Evolutionary conservation across 2,329 filamentous ascomycete genomes (phyloP).

Genomic region (Diaporthe australafricana): DNA sequence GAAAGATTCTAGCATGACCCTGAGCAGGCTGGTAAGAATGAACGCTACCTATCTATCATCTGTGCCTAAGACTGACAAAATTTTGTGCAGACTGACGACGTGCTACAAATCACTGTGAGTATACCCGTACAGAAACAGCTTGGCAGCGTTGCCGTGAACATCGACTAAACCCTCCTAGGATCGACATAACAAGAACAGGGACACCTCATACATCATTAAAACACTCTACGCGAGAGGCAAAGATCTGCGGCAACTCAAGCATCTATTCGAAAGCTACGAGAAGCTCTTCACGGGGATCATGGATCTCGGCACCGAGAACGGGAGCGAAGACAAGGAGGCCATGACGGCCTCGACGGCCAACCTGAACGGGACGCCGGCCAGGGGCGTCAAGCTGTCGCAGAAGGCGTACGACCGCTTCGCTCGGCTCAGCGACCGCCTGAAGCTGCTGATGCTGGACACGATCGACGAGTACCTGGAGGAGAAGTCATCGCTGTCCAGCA

Average conservation of each 20-base stretch:
- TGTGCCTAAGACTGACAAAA: neutral
- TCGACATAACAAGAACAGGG: conserved; percentile 46
- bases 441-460: conserved; percentile 70
- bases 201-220: conserved; percentile 66
- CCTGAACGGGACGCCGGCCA: neutral
- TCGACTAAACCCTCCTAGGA: conserved; percentile 34
- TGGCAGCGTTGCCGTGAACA: conserved; percentile 6
- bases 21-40: conserved; percentile 60
- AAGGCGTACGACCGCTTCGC: conserved; percentile 69
- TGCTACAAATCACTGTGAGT: conserved; percentile 51
- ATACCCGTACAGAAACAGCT: neutral
- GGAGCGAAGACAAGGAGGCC: conserved; percentile 29
- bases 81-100: conserved; percentile 46
- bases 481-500: conserved; percentile 76
- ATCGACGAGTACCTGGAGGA: conserved; percentile 74
- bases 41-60: neutral
- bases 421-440: conserved; percentile 68
- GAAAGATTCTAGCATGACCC: conserved; percentile 55
- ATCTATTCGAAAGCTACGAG: conserved; percentile 71
- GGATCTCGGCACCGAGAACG: conserved; percentile 53
- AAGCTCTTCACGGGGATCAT: conserved; percentile 69
- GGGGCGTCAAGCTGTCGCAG: conserved; percentile 48
- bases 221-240: conserved; percentile 69
- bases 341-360: conserved; percentile 7
- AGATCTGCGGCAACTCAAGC: conserved; percentile 69